These are phyloP conservation scores for Cicer yamashitae DNA, from an alignment of 306 rosid species.

Conservation along the genomic window DNA sequence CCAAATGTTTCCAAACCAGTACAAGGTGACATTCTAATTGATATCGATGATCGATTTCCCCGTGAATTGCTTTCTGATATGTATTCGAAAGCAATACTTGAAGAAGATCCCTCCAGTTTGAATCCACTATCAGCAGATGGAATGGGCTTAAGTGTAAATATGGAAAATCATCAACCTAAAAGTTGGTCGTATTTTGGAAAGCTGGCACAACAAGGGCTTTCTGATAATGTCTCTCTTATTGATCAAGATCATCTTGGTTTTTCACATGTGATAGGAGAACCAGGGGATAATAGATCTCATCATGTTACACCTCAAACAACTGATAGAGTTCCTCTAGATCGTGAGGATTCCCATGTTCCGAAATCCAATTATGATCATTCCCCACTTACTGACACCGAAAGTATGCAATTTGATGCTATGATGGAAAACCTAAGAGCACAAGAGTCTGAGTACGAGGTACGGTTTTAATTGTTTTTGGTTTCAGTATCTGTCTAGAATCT, in stretches of 20 bases:
- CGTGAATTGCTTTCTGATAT: slow-evolving; percentile 81
- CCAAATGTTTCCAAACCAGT: slow-evolving; percentile 52
- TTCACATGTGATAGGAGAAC: slow-evolving; percentile 55
- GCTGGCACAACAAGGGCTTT: slow-evolving; percentile 70
- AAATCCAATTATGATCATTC: slow-evolving; percentile 57
- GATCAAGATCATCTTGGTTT: slow-evolving; percentile 80
- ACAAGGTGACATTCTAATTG: slow-evolving; percentile 77
- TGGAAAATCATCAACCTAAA: slow-evolving; percentile 81
- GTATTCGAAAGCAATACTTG: slow-evolving; percentile 79
- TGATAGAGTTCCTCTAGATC: slow-evolving; percentile 50
- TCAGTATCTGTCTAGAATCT: slow-evolving; percentile 38
- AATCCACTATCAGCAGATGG: slow-evolving; percentile 62
- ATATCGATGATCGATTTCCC: slow-evolving; percentile 85
- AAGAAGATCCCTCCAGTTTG: slow-evolving; percentile 54
- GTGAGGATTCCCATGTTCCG: slow-evolving; percentile 51
- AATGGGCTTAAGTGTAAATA: slow-evolving; percentile 71
- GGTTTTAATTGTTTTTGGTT: slow-evolving; percentile 20
- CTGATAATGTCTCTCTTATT: slow-evolving; percentile 68
- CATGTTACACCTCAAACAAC: slow-evolving; percentile 49
- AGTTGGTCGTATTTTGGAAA: slow-evolving; percentile 80
- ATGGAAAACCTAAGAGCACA: slow-evolving; percentile 55
- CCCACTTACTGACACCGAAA: slow-evolving; percentile 57
- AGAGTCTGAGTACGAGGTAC: slow-evolving; percentile 67
- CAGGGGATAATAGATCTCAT: slow-evolving; percentile 45
- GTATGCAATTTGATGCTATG: slow-evolving; percentile 65